phyloP scores from a whole-genome alignment of 1,139 yeast species.

The Debaryomyces psychrophilus region DNA sequence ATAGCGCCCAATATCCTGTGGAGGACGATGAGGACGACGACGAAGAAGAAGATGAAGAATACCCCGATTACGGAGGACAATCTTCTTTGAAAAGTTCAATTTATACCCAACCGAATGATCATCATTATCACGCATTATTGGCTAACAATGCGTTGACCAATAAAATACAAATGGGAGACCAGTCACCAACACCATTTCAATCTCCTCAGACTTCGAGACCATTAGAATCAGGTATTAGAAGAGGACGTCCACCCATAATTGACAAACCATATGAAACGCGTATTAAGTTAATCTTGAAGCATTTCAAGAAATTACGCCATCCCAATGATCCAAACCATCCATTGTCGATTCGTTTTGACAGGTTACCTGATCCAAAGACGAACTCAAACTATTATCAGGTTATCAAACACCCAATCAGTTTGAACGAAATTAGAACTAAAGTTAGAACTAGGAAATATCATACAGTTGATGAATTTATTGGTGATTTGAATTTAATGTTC shows the following conservation, averaged over 20 bases:
- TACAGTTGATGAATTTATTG: slow-evolving; percentile 72
- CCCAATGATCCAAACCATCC: slow-evolving; percentile 50
- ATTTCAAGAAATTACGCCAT: slow-evolving; percentile 72
- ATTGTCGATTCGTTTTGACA: slow-evolving; percentile 70
- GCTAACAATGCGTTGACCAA: slow-evolving; percentile 16
- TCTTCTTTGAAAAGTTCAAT: slow-evolving; percentile 9
- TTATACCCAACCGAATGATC: slow-evolving; percentile 15
- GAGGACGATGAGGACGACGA: slow-evolving; percentile 34
- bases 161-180: slow-evolving; percentile 13
- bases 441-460: slow-evolving; percentile 85
- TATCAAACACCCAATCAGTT: slow-evolving; percentile 72
- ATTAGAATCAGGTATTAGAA: slow-evolving; percentile 63
- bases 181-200: slow-evolving; percentile 16
- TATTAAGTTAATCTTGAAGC: slow-evolving; percentile 82
- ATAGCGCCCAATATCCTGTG: slow-evolving; percentile 11
- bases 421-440: slow-evolving; percentile 79
- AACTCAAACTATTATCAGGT: slow-evolving; percentile 69
- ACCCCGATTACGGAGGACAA: slow-evolving; percentile 11
- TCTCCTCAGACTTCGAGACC: slow-evolving; percentile 15
- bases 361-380: slow-evolving; percentile 71
- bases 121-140: slow-evolving; percentile 16
- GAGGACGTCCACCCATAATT: slow-evolving; percentile 96
- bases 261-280: slow-evolving; percentile 94
- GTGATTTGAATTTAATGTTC: slow-evolving; percentile 76
- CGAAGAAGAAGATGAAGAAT: slow-evolving; percentile 31